Evolutionary conservation across 2,329 filamentous ascomycete species (phyloP).

Genomic region (Microdochium nivale): DNA sequence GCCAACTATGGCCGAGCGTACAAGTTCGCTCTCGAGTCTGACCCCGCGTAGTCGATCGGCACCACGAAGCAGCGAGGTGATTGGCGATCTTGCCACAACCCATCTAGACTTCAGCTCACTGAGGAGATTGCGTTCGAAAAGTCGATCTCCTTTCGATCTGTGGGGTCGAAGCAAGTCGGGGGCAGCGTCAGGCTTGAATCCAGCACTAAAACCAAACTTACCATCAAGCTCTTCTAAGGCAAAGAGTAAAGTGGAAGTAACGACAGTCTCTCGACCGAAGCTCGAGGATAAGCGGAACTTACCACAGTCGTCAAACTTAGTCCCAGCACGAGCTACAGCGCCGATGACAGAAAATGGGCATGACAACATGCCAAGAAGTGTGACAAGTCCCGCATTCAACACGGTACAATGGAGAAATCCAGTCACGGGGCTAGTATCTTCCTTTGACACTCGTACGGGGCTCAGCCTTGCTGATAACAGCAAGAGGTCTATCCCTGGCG

Average conservation of each 20-base stretch:
- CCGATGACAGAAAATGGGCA: neutral
- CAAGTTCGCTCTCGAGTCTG: conserved; percentile 2
- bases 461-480: conserved; percentile 23
- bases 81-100: conserved; percentile 17
- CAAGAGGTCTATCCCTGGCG: conserved; percentile 22
- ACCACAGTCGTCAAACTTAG: conserved; percentile 1
- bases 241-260: no score
- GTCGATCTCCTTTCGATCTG: conserved; percentile 22
- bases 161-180: conserved; percentile 29
- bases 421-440: conserved; percentile 37
- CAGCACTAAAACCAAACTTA: conserved; percentile 7
- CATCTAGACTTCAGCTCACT: conserved; percentile 28
- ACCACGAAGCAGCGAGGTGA: conserved; percentile 2
- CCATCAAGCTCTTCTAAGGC: neutral
- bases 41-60: neutral
- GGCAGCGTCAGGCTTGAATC: neutral
- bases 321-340: neutral
- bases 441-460: conserved; percentile 50
- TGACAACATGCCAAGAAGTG: conserved; percentile 10
- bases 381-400: conserved; percentile 12
- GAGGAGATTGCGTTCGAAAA: conserved; percentile 20
- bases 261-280: no score
- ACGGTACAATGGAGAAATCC: conserved; percentile 53
- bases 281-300: no score
- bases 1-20: neutral